Base-by-base conservation (phyloP, 2,329 filamentous ascomycete species). In the Trichoderma aggressivum region DNA sequence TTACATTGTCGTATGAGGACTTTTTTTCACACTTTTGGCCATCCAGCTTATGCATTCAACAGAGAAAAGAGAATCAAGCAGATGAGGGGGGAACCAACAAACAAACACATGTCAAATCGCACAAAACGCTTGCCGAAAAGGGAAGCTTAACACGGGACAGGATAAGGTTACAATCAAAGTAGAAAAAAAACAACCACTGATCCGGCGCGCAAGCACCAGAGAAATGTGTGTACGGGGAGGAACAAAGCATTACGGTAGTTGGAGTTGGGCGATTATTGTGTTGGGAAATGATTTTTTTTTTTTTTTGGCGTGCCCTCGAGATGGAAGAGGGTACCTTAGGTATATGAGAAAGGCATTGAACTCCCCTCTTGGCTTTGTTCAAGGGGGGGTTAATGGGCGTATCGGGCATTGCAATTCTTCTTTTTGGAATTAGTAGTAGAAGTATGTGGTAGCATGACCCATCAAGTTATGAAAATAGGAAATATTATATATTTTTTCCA, bases 231-330 rank as follows among this genome's bases (percentile, higher is more conserved):
- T 70, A 60, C 30, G 36, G 36, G 36, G 67, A 55, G 11, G 60
- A 21, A 50, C n/a, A 43, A 59, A 36, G 69, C 62, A 66, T 66
- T 26, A 32, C 50, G 61, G 69, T n/a, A 71, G 43, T 67, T 47
- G 56, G 65, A 28, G 39, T 69, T 60, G 47, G 47, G 47, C n/a
- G 47, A 53, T n/a, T 21, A 53, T 53, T 50, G 18, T 50, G 43
- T 2, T 21, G 65, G 65, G 58, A 58, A 59, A 47, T 60, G 55
- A 36, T 53, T 32, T 47, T 47, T 12, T 30, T 28, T n/a, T n/a
- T n/a, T n/a, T n/a, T n/a, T n/a, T n/a, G n/a, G 39, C 39, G 24
- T 61, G 55, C 34, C 18, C 21, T 47, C 36, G 28, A 16, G 34
- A 32, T 14, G 7, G 14, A n/a, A 50, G 56, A 30, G 50, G 28